A percentile compares a stretch with the other conserved stretches of the same genome.
These are phyloP conservation scores for Dalbergia cochinchinensis DNA, from an alignment of 306 rosid species.

Conservation along the genomic window DNA sequence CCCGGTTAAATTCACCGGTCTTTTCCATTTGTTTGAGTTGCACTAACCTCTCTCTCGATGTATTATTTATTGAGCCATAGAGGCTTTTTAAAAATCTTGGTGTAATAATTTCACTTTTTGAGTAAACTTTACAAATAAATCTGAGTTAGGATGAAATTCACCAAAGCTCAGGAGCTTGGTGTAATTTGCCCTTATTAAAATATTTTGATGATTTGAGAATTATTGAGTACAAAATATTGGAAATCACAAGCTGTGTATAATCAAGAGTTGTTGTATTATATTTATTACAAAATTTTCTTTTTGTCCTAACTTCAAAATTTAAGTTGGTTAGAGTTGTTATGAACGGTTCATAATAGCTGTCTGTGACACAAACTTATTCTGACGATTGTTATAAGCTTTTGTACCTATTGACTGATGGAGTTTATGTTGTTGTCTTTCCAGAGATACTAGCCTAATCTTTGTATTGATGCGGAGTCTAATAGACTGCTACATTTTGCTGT, in stretches of 20 bases:
- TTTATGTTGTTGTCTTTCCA: background rate
- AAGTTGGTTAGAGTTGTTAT: background rate
- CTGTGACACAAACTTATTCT: background rate
- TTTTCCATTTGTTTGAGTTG: too few species aligned
- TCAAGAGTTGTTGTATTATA: background rate
- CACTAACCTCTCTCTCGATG: too few species aligned
- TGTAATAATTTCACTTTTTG: too few species aligned
- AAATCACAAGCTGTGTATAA: conserved; percentile 12
- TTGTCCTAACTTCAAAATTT: conserved; percentile 23
- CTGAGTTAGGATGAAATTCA: too few species aligned
- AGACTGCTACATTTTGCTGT: background rate
- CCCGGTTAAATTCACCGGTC: too few species aligned
- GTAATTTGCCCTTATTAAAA: background rate
- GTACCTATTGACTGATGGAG: background rate
- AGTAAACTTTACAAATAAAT: too few species aligned
- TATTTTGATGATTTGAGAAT: conserved; percentile 7
- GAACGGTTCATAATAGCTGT: conserved; percentile 13
- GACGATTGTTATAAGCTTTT: background rate
- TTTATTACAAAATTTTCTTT: background rate
- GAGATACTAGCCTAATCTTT: background rate
- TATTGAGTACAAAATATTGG: background rate
- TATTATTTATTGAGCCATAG: too few species aligned
- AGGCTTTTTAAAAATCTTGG: too few species aligned
- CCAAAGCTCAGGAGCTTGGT: too few species aligned
- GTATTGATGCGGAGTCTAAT: background rate